Evolutionary conservation across 2,329 filamentous ascomycete species (phyloP).

Genomic region (Akanthomyces lecanii): DNA sequence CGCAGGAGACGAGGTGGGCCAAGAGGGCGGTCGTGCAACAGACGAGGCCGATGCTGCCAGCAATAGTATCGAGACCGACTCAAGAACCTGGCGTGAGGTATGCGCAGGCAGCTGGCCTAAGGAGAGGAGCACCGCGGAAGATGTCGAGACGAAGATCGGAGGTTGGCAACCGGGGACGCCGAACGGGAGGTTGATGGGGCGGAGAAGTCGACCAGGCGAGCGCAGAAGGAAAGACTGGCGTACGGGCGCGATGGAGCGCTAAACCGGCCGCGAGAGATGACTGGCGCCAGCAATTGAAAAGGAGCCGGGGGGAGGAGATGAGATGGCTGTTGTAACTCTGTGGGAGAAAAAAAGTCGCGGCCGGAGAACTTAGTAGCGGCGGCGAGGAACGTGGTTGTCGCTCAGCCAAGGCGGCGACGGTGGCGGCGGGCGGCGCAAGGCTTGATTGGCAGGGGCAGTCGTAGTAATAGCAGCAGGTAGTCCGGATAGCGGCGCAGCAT

Average conservation of each 20-base stretch:
- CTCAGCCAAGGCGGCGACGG: constrained; percentile 13
- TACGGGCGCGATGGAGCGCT: not conserved
- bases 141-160: not conserved
- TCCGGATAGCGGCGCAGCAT: not conserved
- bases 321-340: not conserved
- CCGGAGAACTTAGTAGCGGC: constrained; percentile 3
- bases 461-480: not conserved
- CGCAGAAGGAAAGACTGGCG: not conserved
- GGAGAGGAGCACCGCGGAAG: not conserved
- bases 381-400: not conserved
- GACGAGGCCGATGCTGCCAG: not conserved
- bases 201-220: not conserved
- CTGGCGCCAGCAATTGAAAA: not conserved
- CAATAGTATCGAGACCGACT: not conserved
- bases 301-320: not conserved
- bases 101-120: not conserved
- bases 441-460: constrained; percentile 5
- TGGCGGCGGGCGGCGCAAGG: constrained; percentile 11
- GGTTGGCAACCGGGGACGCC: constrained; percentile 1
- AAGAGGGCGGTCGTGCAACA: not conserved
- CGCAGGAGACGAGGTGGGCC: constrained; percentile 9
- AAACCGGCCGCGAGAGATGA: not conserved
- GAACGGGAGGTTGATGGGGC: not conserved
- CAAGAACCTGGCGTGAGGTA: not conserved
- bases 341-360: not conserved